Percentiles rank a stretch among this genome's conserved stretches.
Evolutionary conservation across 805 yeast species (phyloP).

Genomic region (Barnettozyma populi): DNA sequence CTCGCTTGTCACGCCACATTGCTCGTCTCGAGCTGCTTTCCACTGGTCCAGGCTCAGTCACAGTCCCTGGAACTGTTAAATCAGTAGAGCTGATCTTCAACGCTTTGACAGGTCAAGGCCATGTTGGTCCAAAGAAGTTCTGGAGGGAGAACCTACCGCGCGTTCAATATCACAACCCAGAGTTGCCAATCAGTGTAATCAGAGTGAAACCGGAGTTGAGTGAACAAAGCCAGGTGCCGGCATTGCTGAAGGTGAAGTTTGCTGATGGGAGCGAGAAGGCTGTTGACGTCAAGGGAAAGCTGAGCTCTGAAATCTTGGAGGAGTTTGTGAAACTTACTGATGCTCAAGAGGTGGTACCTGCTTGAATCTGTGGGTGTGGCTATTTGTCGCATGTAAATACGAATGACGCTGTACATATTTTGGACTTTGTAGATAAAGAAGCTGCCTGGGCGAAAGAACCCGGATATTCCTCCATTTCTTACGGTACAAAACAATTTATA

Average conservation of each 20-base stretch:
- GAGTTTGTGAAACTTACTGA: conserved; percentile 46
- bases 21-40: conserved; percentile 46
- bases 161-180: conserved; percentile 79
- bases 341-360: conserved; percentile 29
- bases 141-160: conserved; percentile 75
- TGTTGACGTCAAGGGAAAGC: conserved; percentile 50
- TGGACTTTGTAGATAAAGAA: not conserved
- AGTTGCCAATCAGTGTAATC: conserved; percentile 52
- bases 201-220: conserved; percentile 40
- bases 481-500: too few relatives aligned
- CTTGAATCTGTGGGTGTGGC: not conserved
- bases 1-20: conserved; percentile 42
- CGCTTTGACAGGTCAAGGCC: conserved; percentile 42
- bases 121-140: conserved; percentile 61
- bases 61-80: conserved; percentile 32
- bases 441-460: too few relatives aligned
- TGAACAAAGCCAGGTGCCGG: conserved; percentile 40
- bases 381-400: not conserved
- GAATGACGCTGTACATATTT: not conserved
- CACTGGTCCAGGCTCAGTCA: conserved; percentile 39
- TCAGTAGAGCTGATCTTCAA: conserved; percentile 52
- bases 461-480: too few relatives aligned
- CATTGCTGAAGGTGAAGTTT: conserved; percentile 37
- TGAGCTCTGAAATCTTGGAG: conserved; percentile 47
- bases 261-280: conserved; percentile 32